Evolutionary conservation across 768 basidiomycete species (phyloP).

Genomic region (Lactarius indigo): DNA sequence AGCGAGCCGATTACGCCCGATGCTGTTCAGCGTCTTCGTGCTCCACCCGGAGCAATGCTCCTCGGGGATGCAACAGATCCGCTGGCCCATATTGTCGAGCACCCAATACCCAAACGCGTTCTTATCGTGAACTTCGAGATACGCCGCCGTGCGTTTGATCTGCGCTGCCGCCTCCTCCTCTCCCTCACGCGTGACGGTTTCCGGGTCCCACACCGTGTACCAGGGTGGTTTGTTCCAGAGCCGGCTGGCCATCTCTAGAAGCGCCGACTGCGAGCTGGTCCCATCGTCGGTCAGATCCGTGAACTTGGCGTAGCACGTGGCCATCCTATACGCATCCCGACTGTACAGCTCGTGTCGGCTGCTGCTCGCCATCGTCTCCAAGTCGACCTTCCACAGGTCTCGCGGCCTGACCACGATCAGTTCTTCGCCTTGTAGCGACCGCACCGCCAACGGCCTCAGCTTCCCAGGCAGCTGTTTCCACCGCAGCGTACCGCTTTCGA

Average conservation of each 20-base stretch:
- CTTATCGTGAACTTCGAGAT: slow-evolving; percentile 13
- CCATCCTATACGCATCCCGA: slow-evolving; percentile 15
- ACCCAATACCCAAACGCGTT: slow-evolving; percentile 12
- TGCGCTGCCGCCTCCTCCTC: not conserved
- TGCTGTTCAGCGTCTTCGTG: slow-evolving; percentile 2
- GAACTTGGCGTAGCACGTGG: slow-evolving; percentile 16
- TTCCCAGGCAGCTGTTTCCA: slow-evolving; percentile 16
- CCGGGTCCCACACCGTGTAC: slow-evolving; percentile 13
- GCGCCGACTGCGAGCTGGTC: not conserved
- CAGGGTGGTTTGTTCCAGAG: slow-evolving; percentile 18
- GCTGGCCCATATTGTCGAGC: slow-evolving; percentile 17
- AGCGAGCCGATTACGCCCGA: slow-evolving; percentile 8
- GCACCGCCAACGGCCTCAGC: slow-evolving; percentile 9
- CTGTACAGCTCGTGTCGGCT: slow-evolving; percentile 11
- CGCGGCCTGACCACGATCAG: slow-evolving; percentile 14
- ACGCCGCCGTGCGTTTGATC: not conserved
- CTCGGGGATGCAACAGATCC: slow-evolving; percentile 18
- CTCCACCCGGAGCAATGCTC: slow-evolving; percentile 18
- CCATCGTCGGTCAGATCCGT: not conserved
- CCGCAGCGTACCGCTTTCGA: slow-evolving; percentile 13
- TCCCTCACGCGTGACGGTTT: not conserved
- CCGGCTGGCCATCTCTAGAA: slow-evolving; percentile 14
- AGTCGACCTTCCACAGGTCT: slow-evolving; percentile 19
- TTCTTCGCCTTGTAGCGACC: slow-evolving; percentile 8
- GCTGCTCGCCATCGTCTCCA: not conserved